Base-by-base conservation (phyloP, 352 stramenopile species). In the Pythium monospermum region DNA sequence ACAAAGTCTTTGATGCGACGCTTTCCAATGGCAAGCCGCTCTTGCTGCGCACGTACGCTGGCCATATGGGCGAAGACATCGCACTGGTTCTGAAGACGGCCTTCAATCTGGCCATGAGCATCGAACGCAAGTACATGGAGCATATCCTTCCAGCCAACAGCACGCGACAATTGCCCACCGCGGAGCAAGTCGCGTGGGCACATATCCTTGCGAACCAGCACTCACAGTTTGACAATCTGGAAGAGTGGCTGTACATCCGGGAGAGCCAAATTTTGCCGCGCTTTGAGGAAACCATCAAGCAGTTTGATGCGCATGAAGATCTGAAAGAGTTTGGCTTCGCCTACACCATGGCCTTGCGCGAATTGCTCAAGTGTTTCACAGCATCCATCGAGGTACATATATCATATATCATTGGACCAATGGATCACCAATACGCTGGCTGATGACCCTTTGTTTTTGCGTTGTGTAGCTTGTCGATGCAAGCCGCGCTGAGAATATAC, bases 131-230 rank as follows among this genome's bases (percentile, higher is more conserved):
- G 63, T 94, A 89, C 61, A 68, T 75, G 41, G 74, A 94, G 36
- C 70, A 57, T 21, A 71, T 92, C 21, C 55, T 65, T 16, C 73
- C 76, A 6, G 49, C 71, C 16, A 58, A 77, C 41, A 52, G 68
- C 19, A 55, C 75, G 21, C 49, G 76, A 45, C 38, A 56, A 16
- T 49, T 89, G 10, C 73, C 81, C 0, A 38, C 67, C 6, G 62
- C 62, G 0, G 73, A 91, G 31, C 70, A 89, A 13, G 75, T 94
- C 8, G 83, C 81, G 3, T 91, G 80, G 80, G 83, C 76, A 0
- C 77, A 94, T 45, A 90, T 91, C 39, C 53, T 94, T 12, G 83
- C 80, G 6, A 80, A 87, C 59, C 83, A 94, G 65, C 76, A 91
- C 56, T 76, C 52, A 4, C 73, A 87, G 39, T 91, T 94, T 31